These are phyloP conservation scores for Fusarium equiseti DNA, from an alignment of 2,329 filamentous ascomycete genomes.

Conservation along the genomic window DNA sequence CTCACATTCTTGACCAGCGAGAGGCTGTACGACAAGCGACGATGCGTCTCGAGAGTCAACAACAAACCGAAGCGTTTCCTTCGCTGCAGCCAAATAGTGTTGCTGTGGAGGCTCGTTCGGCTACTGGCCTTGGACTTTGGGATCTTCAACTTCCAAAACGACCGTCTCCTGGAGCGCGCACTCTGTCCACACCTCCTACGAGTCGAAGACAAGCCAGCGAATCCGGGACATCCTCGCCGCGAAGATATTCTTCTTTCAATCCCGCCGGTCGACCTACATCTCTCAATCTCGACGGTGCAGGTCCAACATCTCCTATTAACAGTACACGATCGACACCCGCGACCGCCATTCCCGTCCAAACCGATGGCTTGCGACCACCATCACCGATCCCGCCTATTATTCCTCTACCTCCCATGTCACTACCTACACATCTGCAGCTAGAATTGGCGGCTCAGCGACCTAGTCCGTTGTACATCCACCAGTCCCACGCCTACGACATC, in stretches of 20 bases:
- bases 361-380: slow-evolving; percentile 51
- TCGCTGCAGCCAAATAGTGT: slow-evolving; percentile 44
- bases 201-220: slow-evolving; percentile 54
- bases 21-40: slow-evolving; percentile 50
- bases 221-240: slow-evolving; percentile 51
- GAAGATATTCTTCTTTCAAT: slow-evolving; percentile 66
- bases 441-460: slow-evolving; percentile 72
- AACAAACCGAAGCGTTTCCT: slow-evolving; percentile 18
- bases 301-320: slow-evolving; percentile 39
- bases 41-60: slow-evolving; percentile 43
- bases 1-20: slow-evolving; percentile 36
- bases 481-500: slow-evolving; percentile 66
- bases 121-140: slow-evolving; percentile 26
- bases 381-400: slow-evolving; percentile 67
- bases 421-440: slow-evolving; percentile 73
- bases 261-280: slow-evolving; percentile 58
- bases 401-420: slow-evolving; percentile 74
- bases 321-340: slow-evolving; percentile 35
- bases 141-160: slow-evolving; percentile 47
- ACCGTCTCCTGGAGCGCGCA: slow-evolving; percentile 54
- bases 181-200: slow-evolving; percentile 66
- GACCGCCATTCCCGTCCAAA: slow-evolving; percentile 46
- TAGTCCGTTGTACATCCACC: slow-evolving; percentile 74
- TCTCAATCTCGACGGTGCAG: slow-evolving; percentile 53
- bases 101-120: slow-evolving; percentile 42